A percentile compares a stretch with the other conserved stretches of the same genome.
These are phyloP conservation scores for Sugiyamaella grinbergsii DNA, from an alignment of 1,139 yeast species.

Conservation along the genomic window DNA sequence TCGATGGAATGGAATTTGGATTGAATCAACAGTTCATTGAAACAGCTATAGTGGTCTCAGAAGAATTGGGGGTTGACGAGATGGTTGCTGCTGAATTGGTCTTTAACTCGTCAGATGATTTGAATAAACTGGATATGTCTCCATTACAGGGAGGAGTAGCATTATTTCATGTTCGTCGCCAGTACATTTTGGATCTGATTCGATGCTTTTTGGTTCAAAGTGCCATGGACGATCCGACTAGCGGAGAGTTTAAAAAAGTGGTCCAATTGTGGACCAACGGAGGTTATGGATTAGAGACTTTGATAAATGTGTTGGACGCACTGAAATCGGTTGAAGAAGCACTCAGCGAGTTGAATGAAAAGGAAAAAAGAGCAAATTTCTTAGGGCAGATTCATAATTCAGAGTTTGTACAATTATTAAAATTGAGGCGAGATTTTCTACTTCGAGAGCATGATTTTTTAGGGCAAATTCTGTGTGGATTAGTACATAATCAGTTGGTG, in stretches of 20 bases:
- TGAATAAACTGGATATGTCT: conserved; percentile 54
- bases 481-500: conserved; percentile 28
- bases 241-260: conserved; percentile 4
- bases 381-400: conserved; percentile 52
- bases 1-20: conserved; percentile 53
- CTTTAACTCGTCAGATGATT: conserved; percentile 48
- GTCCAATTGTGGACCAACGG: conserved; percentile 14
- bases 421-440: conserved; percentile 62
- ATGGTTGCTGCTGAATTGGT: conserved; percentile 62
- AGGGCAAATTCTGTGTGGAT: conserved; percentile 56
- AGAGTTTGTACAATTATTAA: conserved; percentile 56
- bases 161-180: conserved; percentile 68
- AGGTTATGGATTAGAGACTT: conserved; percentile 10
- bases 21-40: conserved; percentile 57
- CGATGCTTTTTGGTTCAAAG: conserved; percentile 54
- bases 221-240: conserved; percentile 1
- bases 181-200: conserved; percentile 68
- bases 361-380: conserved; percentile 66
- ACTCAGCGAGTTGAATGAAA: conserved; percentile 57
- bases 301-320: conserved; percentile 50
- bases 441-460: conserved; percentile 69
- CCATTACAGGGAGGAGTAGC: conserved; percentile 70
- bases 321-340: conserved; percentile 60
- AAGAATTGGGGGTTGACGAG: conserved; percentile 71
- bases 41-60: conserved; percentile 55